Percentiles rank a stretch among this genome's conserved stretches.
Conservation (phyloP, 2,329 filamentous ascomycete genomes). For the Fusarium nelsonii region DNA sequence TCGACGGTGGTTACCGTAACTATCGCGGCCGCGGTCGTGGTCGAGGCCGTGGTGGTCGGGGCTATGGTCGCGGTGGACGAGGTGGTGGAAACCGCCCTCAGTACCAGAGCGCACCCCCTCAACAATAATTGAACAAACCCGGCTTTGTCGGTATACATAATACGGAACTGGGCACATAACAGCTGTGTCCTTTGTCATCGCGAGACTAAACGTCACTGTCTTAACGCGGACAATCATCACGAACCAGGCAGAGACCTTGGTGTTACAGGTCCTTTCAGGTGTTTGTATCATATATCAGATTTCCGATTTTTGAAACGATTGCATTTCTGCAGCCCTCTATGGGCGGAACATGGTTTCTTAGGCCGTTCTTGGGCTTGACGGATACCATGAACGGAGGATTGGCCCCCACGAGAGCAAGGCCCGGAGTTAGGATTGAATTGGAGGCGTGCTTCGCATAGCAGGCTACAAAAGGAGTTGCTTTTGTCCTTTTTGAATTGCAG, state of each 20-base stretch:
- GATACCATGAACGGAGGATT: slow-evolving; percentile 32
- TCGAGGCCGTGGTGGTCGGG: slow-evolving; percentile 66
- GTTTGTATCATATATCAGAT: slow-evolving; percentile 51
- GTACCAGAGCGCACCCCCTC: slow-evolving; percentile 48
- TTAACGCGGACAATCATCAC: slow-evolving; percentile 13
- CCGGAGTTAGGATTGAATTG: slow-evolving; percentile 49
- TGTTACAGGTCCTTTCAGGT: slow-evolving; percentile 31
- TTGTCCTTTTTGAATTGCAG: slow-evolving; percentile 46
- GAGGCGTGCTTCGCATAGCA: slow-evolving; percentile 35
- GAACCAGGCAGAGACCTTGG: slow-evolving; percentile 19
- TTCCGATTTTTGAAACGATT: slow-evolving; percentile 39
- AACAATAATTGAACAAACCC: slow-evolving; percentile 44
- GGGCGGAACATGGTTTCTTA: slow-evolving; percentile 31
- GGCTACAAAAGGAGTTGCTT: slow-evolving; percentile 39
- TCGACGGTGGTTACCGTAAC: slow-evolving; percentile 83
- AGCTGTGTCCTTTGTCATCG: slow-evolving; percentile 8
- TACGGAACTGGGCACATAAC: slow-evolving; percentile 9
- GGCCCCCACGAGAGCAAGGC: slow-evolving; percentile 36
- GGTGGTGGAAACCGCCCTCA: slow-evolving; percentile 54
- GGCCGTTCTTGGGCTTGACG: slow-evolving; percentile 30
- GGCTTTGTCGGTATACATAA: background rate
- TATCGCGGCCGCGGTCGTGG: slow-evolving; percentile 85
- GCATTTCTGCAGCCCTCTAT: slow-evolving; percentile 38
- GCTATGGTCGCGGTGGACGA: slow-evolving; percentile 57
- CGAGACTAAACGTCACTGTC: slow-evolving; percentile 6